phyloP scores from a whole-genome alignment of 176 grass and related monocot genomes.

The Oryza brachyantha region DNA sequence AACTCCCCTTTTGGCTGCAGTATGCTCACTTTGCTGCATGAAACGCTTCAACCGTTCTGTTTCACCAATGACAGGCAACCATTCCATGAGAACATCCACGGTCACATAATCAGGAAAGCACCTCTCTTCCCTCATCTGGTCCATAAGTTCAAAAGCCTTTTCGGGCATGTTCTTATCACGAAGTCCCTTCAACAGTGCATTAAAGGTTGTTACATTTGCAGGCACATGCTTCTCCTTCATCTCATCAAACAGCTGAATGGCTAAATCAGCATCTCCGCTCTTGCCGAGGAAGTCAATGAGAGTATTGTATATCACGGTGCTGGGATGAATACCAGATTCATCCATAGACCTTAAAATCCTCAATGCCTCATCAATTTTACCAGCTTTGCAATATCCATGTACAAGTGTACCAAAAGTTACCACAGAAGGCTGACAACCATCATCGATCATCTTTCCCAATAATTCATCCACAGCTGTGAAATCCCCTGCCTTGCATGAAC shows the following conservation, averaged over 20 bases:
- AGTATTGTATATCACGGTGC: slow-evolving; percentile 67
- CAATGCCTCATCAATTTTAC: slow-evolving; percentile 58
- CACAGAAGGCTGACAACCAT: slow-evolving; percentile 55
- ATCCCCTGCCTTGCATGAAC: slow-evolving; percentile 57
- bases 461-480: slow-evolving; percentile 49
- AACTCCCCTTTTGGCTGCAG: neutral
- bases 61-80: slow-evolving; percentile 66
- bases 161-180: slow-evolving; percentile 37
- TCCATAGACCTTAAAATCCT: slow-evolving; percentile 63
- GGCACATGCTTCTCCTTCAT: slow-evolving; percentile 55
- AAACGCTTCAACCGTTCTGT: slow-evolving; percentile 56
- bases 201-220: slow-evolving; percentile 59
- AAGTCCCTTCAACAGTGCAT: slow-evolving; percentile 62
- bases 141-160: slow-evolving; percentile 69
- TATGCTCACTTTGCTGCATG: slow-evolving; percentile 31
- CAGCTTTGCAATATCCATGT: slow-evolving; percentile 81
- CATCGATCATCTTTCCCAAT: slow-evolving; percentile 61
- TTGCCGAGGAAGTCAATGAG: slow-evolving; percentile 68
- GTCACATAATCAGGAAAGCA: slow-evolving; percentile 69
- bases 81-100: slow-evolving; percentile 69
- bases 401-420: slow-evolving; percentile 75
- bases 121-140: slow-evolving; percentile 60
- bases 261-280: slow-evolving; percentile 33
- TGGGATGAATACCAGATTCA: slow-evolving; percentile 34
- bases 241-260: slow-evolving; percentile 51